Base-by-base conservation (phyloP, 495 filamentous ascomycete genomes). In the Xylaria intraflava region DNA sequence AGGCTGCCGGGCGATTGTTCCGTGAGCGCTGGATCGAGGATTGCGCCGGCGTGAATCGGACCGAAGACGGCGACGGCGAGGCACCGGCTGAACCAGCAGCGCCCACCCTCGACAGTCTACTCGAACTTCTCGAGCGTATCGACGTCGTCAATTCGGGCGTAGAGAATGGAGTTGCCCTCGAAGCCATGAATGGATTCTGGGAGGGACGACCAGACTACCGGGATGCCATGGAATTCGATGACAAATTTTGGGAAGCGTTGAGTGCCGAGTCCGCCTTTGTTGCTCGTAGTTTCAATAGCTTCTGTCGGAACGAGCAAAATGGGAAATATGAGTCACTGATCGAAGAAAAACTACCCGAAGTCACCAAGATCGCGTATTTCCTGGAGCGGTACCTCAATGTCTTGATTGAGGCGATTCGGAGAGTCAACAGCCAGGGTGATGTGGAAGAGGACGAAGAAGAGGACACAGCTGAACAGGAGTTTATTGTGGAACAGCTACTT, bases 101-200 rank as follows among this genome's bases (percentile, higher is more conserved):
- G 6, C 88, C 89, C 1, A 88, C 74, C 55, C 76, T 87, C 26
- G 83, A 90, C 3, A 86, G 83, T 6, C 77, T 99, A 6, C 76
- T 94, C 0, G 94, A 97, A 66, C 78, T 99, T 0, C 75, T 99
- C 23, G 93, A 99, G 69, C 85, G 93, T 53, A 90, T 99, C 53
- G 91, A 97, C 62, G 79, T 96, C 10, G 80, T 91, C 54, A 93
- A 91, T 61, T 90, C 93, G 10, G 90, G 91, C 16, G 80, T 86
- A 22, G 91, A 96, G 64, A 87, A 84, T 57, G 93, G 93, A 3
- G 88, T 96, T 35, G 90, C 88, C 1, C 78, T 90, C 19, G 88
- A 95, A 60, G 93, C 94, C 3, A 92, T 99, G 88, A 84, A 81
- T 54, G 86, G 88, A 44, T 97, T 99, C 74, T 99, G 93, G 93